Base-by-base conservation (phyloP, 768 basidiomycete species). In the Leccinum uliginosum region DNA sequence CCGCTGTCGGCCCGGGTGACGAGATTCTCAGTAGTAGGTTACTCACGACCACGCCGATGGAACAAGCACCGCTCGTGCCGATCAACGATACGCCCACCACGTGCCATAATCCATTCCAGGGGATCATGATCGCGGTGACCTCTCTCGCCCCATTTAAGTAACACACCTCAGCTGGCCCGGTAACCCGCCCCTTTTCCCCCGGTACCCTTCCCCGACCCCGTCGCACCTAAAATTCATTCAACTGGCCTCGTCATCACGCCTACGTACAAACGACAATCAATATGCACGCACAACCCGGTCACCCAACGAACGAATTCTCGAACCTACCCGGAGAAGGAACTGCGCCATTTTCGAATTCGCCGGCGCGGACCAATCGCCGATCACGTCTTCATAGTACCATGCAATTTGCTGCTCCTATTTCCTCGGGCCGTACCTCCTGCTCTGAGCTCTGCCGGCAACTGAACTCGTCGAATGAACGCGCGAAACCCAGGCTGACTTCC, bases 401-500 rank as follows among this genome's bases (percentile, higher is more conserved):
- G 40, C n/a, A 19, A 17, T n/a, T 8, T 29, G 29, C 10, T 35
- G 7, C n/a, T 7, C n/a, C n/a, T 5, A 3, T n/a, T 38, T 38
- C 1, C 40, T 19, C 40, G 40, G 40, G 10, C 40, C 40, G n/a
- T 19, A 40, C 4, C 40, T 17, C 35, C 34, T 2, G 10, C n/a
- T 9, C n/a, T n/a, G n/a, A n/a, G n/a, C n/a, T 40, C 40, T 40
- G 40, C n/a, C 40, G 40, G 40, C 40, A 40, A n/a, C 10, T 19
- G 40, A 40, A 40, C 40, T n/a, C n/a, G n/a, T 40, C 6, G n/a
- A 19, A 40, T 40, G 40, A 40, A 19, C n/a, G n/a, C 40, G 10
- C 6, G 40, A 40, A 40, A 40, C n/a, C n/a, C 60, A 88, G 86
- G 84, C 86, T 45, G 86, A 88, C 62, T 69, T 79, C 19, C 79